phyloP scores from a whole-genome alignment of 208 protist species.

The Crithidia sp. region DNA sequence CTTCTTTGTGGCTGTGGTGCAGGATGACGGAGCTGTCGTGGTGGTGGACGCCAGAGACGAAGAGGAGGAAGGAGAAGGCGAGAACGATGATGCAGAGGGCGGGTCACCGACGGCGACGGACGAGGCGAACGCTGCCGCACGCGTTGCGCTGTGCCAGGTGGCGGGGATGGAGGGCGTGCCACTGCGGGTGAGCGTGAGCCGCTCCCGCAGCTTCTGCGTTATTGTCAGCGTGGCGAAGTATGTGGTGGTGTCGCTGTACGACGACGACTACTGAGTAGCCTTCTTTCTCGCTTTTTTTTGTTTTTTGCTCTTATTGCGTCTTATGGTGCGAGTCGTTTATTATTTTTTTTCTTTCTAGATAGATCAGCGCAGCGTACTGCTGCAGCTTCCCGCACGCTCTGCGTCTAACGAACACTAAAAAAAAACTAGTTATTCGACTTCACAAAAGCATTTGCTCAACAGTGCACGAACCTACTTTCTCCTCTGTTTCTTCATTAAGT shows the following conservation, averaged over 20 bases:
- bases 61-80: constrained; percentile 33
- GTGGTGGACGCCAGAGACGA: constrained; percentile 29
- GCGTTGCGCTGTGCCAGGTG: constrained; percentile 40
- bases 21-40: constrained; percentile 42
- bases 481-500: no score
- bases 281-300: background rate
- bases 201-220: constrained; percentile 69
- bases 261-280: constrained; percentile 32
- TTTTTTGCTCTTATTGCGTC: background rate
- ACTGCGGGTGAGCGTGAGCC: constrained; percentile 62
- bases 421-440: background rate
- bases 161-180: constrained; percentile 47
- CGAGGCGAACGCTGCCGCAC: background rate
- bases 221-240: constrained; percentile 62
- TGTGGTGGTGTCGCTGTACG: constrained; percentile 77
- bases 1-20: constrained; percentile 47
- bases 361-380: background rate
- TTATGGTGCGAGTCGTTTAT: no score
- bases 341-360: background rate
- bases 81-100: constrained; percentile 8
- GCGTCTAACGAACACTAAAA: no score
- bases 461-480: no score
- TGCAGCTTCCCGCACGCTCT: no score
- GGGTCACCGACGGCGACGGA: background rate
- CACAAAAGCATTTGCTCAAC: no score